These are phyloP conservation scores for Glutinoglossum americanum DNA, from an alignment of 495 filamentous ascomycete species.

Conservation along the genomic window DNA sequence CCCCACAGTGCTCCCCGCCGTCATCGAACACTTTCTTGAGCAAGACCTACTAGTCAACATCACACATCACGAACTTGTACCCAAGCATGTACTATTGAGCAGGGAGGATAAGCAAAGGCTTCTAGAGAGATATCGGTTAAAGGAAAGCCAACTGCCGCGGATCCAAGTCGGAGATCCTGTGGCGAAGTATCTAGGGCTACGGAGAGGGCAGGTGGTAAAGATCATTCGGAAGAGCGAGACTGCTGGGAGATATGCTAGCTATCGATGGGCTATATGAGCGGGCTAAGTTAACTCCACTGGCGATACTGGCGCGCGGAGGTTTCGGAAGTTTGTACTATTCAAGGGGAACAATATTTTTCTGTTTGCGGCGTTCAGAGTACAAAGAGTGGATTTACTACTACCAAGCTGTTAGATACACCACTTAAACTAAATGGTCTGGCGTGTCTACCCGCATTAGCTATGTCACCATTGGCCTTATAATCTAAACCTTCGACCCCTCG, in stretches of 20 bases:
- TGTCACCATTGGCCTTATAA: too few relatives aligned
- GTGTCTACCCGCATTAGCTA: too few relatives aligned
- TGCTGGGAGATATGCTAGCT: constrained; percentile 60
- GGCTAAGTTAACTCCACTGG: too few relatives aligned
- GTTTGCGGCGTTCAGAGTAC: too few relatives aligned
- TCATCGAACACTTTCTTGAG: constrained; percentile 88
- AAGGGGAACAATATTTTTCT: too few relatives aligned
- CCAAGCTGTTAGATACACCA: too few relatives aligned
- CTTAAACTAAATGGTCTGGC: too few relatives aligned
- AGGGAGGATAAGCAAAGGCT: constrained; percentile 70
- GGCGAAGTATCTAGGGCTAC: constrained; percentile 73
- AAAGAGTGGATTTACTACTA: too few relatives aligned
- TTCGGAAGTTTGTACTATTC: too few relatives aligned
- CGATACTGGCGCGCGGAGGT: too few relatives aligned
- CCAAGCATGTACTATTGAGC: constrained; percentile 76
- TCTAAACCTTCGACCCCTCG: too few relatives aligned
- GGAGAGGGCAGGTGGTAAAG: constrained; percentile 92
- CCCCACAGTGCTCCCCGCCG: constrained; percentile 41
- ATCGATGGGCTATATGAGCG: constrained; percentile 17
- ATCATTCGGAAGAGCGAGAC: constrained; percentile 75
- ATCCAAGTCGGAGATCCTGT: constrained; percentile 85
- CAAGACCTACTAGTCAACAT: constrained; percentile 94
- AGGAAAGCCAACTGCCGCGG: constrained; percentile 88
- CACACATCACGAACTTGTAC: constrained; percentile 90
- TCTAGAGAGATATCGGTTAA: constrained; percentile 73